Evolutionary conservation across 2,329 filamentous ascomycete species (phyloP), one percentile per base, ranked within the genome.

Genomic region (Cryphonectria carpinicola): DNA sequence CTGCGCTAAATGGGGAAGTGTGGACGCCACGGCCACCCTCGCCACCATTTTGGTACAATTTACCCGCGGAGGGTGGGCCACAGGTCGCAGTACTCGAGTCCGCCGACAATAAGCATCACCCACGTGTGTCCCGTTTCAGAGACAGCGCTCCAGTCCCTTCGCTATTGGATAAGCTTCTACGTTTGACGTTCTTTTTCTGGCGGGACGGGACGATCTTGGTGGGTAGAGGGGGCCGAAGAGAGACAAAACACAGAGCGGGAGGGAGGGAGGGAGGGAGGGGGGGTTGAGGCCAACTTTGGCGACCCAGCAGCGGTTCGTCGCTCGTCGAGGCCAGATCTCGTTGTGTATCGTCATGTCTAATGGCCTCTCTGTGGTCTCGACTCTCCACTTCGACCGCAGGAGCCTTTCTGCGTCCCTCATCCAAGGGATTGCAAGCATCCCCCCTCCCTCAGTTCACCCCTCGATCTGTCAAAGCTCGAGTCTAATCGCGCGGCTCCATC

Each of bases 41-140:
- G 41, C 43, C 43, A 11, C 52, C 52, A 54, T 32, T 32, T 32
- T 37, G 19, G 17, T 17, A 35, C 62, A 39, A 13, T 37, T 54
- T 65, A 65, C 63, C 63, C 63, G 63, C 63, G 43, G 25, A 14
- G 43, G n/a, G 28, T 46, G 28, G 22, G 62, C 39, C 58, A 61
- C 58, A 61, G 65, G 65, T 37, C 49, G 65, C 65, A 58, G 52
- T 5, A 1, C 49, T 66, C 35, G 65, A 66, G 65, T 52, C 65
- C 65, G 56, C 65, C 65, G 56, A 35, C 58, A 35, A 61, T 37
- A 35, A 54, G n/a, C 64, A 60, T 22, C 65, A 28, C 63, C 43
- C 65, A 60, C 54, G 25, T 68, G 41, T 49, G n/a, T n/a, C 56
- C 39, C 39, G 66, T 68, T 68, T 68, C 58, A 68, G 19, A 14